Conservation (phyloP, 2,329 filamentous ascomycete genomes). For the Dactylella cylindrospora region DNA sequence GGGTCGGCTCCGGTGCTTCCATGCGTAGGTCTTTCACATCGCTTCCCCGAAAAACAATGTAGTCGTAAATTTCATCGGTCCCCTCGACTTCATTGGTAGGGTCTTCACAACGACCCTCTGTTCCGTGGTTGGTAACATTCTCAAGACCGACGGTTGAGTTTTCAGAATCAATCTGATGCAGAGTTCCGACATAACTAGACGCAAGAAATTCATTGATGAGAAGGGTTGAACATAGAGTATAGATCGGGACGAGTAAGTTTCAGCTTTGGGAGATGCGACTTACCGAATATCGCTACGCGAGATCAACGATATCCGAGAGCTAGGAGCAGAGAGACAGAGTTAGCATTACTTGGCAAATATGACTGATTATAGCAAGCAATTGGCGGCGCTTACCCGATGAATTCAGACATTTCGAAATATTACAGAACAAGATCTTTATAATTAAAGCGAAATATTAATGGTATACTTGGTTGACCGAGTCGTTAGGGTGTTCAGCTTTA, state of each 20-base stretch:
- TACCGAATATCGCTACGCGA: constrained; percentile 97
- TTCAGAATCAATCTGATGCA: constrained; percentile 98
- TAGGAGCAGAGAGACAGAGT: constrained; percentile 52
- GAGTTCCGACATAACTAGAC: constrained; percentile 84
- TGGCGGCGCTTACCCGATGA: constrained; percentile 60
- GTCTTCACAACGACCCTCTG: constrained; percentile 80
- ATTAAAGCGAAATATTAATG: background rate
- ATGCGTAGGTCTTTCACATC: constrained; percentile 98
- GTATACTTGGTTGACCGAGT: background rate
- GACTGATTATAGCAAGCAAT: constrained; percentile 50
- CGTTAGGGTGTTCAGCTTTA: constrained; percentile 2
- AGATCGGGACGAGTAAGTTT: constrained; percentile 10
- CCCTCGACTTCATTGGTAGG: constrained; percentile 79
- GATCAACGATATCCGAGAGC: constrained; percentile 92
- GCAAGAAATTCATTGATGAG: constrained; percentile 32
- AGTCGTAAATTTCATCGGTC: constrained; percentile 90
- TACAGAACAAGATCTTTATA: background rate
- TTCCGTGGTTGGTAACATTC: constrained; percentile 91
- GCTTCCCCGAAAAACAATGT: constrained; percentile 96
- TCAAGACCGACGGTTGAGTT: constrained; percentile 95
- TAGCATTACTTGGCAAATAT: constrained; percentile 49
- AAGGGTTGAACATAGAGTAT: constrained; percentile 4
- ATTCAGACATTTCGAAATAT: constrained; percentile 59
- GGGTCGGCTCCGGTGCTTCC: constrained; percentile 73
- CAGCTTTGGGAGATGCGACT: constrained; percentile 50